Evolutionary conservation across 2,329 filamentous ascomycete genomes (phyloP).

Genomic region (Fusarium poae): DNA sequence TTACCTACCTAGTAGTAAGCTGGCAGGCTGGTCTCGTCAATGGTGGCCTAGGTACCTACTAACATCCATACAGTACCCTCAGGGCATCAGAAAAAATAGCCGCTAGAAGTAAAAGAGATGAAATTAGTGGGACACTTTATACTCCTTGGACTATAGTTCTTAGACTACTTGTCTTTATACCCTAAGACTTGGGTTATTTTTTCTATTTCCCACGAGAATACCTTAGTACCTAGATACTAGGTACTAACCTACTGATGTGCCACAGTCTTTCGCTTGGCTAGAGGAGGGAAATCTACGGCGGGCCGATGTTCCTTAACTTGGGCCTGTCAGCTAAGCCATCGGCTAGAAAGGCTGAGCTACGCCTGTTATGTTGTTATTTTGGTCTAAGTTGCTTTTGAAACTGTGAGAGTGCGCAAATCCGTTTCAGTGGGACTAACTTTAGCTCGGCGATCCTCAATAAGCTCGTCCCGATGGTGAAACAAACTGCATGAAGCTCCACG

Average conservation of each 20-base stretch:
- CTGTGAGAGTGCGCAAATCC: conserved; percentile 9
- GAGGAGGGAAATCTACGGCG: conserved; percentile 39
- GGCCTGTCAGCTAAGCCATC: conserved; percentile 4
- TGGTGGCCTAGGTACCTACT: too few relatives aligned
- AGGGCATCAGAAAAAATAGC: too few relatives aligned
- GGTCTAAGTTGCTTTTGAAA: not conserved
- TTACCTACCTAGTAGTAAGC: not conserved
- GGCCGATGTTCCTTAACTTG: conserved; percentile 37
- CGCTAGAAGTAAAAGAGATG: too few relatives aligned
- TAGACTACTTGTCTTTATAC: too few relatives aligned
- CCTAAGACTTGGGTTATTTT: too few relatives aligned
- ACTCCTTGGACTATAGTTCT: too few relatives aligned
- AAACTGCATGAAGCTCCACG: conserved; percentile 35
- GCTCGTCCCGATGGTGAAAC: conserved; percentile 24
- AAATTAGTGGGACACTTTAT: too few relatives aligned
- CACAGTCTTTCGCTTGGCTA: not conserved
- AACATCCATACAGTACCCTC: too few relatives aligned
- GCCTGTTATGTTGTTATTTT: not conserved
- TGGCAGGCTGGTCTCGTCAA: not conserved
- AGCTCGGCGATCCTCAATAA: conserved; percentile 4
- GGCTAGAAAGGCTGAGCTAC: not conserved
- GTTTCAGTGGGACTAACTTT: conserved; percentile 12
- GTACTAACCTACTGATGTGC: not conserved
- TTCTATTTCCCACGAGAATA: too few relatives aligned
- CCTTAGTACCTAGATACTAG: too few relatives aligned